Base-by-base conservation (phyloP, 768 basidiomycete species). In the Podaxis mareebaensis region DNA sequence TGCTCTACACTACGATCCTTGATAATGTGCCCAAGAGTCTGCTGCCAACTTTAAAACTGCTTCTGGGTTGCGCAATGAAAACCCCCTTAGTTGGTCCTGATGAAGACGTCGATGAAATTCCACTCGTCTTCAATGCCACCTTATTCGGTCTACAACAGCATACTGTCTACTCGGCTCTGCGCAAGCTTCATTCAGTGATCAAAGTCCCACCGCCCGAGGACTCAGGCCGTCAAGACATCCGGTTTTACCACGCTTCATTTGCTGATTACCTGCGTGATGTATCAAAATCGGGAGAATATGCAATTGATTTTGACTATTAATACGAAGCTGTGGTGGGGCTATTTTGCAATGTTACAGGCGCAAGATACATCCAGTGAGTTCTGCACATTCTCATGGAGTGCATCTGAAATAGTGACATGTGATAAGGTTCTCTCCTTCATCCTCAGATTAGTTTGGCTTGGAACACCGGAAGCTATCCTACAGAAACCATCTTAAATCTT, bases 181-280 rank as follows among this genome's bases (percentile, higher is more conserved):
- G 20, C 3, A 46, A 48, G 17, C 58, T 58, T 11, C 46, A 58
- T 17, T 48, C 58, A 2, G 58, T 58, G 4, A 46, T 58, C 28
- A 28, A 20, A 2, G 58, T 58, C 8, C 58, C 58, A 6, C 46
- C 58, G 3, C 26, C 26, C 15, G 42, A 22, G 5, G 58, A 58
- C 3, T 17, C 58, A 22, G 17, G 20, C 17, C 42, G 15, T 3
- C 7, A 6, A 10, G 44, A 28, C 7, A 30, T 58, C 5, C 46
- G 17, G 17, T 33, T 58, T 15, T 58, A 58, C 30, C 58, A 58
- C 11, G 26, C 58, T 8, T 58, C 58, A 3, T 58, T 58, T 15
- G 46, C 28, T n/a, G 58, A 58, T 11, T 58, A 33, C 26, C 17
- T 58, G 10, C 12, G 38, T 15, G 58, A 58, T 12, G 26, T 44